These are phyloP conservation scores for Wallemia hederae DNA, from an alignment of 1,284 basidiomycete species.

Conservation along the genomic window DNA sequence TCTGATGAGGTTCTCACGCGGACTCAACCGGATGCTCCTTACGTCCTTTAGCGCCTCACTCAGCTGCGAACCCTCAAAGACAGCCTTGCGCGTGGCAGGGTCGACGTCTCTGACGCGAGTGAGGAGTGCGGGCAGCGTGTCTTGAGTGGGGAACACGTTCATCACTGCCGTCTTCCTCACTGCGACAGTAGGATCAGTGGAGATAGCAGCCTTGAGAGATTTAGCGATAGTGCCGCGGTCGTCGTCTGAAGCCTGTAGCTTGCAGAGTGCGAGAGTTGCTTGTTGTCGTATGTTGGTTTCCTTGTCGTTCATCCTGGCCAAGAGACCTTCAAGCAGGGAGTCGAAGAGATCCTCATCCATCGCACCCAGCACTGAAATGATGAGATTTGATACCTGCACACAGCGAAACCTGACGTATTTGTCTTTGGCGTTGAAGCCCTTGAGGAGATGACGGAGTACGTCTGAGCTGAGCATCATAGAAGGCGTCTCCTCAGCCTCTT, in stretches of 20 bases:
- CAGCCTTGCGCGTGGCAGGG: slow-evolving; percentile 43
- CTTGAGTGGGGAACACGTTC: slow-evolving; percentile 35
- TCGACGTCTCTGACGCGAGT: slow-evolving; percentile 64
- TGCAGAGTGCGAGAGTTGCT: slow-evolving; percentile 55
- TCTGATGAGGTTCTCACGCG: slow-evolving; percentile 45
- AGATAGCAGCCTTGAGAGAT: neutral
- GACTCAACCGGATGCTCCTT: slow-evolving; percentile 11
- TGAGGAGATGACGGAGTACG: slow-evolving; percentile 45
- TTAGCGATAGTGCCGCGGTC: slow-evolving; percentile 18
- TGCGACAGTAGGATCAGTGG: slow-evolving; percentile 26
- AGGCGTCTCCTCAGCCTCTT: slow-evolving; percentile 38
- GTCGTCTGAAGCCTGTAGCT: slow-evolving; percentile 42
- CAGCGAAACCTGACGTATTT: slow-evolving; percentile 60
- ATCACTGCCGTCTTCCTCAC: slow-evolving; percentile 65
- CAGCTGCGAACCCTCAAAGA: slow-evolving; percentile 33
- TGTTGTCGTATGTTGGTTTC: slow-evolving; percentile 56
- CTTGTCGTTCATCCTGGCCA: slow-evolving; percentile 61
- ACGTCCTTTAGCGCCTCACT: slow-evolving; percentile 24
- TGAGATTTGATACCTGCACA: slow-evolving; percentile 45
- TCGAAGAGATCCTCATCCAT: slow-evolving; percentile 62
- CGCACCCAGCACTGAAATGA: slow-evolving; percentile 49
- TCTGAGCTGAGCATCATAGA: slow-evolving; percentile 42
- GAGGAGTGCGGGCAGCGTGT: slow-evolving; percentile 38
- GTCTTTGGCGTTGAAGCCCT: slow-evolving; percentile 65
- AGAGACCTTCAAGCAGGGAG: slow-evolving; percentile 32